Percentiles rank a stretch among this genome's conserved stretches.
phyloP scores from a whole-genome alignment of 495 filamentous ascomycete species.

The Lasiosphaeriaceae sp. region DNA sequence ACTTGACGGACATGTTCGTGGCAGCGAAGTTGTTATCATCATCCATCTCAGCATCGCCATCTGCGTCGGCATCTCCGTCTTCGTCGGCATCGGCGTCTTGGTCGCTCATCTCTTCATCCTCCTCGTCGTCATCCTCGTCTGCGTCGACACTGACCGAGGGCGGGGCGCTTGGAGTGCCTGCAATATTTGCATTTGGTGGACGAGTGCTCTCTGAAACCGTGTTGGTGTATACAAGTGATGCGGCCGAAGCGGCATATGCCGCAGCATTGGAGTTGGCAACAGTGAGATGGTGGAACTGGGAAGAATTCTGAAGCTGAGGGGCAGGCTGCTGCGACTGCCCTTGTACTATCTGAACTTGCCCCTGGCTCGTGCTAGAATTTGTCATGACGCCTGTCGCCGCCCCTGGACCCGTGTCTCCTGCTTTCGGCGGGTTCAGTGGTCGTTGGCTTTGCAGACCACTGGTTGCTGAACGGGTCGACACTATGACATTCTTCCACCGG shows the following conservation, averaged over 20 bases:
- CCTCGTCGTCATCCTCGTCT: conserved; percentile 17
- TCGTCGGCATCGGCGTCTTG: conserved; percentile 16
- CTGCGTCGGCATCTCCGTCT: conserved; percentile 17
- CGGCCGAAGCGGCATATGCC: conserved; percentile 9
- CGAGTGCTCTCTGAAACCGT: not conserved
- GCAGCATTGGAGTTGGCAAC: conserved; percentile 4
- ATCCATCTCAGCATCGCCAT: conserved; percentile 27
- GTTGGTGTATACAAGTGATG: conserved; percentile 3
- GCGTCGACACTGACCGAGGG: conserved; percentile 9
- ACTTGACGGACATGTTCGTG: conserved; percentile 17
- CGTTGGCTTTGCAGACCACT: conserved; percentile 34
- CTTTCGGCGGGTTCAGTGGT: conserved; percentile 21
- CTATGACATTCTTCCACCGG: conserved; percentile 51
- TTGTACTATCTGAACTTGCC: conserved; percentile 10
- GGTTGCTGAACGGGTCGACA: conserved; percentile 29
- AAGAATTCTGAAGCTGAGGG: not conserved
- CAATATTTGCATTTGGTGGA: not conserved
- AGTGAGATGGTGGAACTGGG: not conserved
- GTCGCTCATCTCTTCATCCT: conserved; percentile 23
- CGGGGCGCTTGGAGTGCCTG: conserved; percentile 7
- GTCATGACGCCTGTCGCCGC: not conserved
- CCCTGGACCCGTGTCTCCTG: conserved; percentile 8
- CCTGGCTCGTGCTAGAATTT: not conserved
- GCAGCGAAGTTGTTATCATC: conserved; percentile 21
- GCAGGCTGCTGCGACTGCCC: not conserved